Evolutionary conservation across 2,329 filamentous ascomycete genomes (phyloP).

Genomic region (Colletotrichum noveboracense): DNA sequence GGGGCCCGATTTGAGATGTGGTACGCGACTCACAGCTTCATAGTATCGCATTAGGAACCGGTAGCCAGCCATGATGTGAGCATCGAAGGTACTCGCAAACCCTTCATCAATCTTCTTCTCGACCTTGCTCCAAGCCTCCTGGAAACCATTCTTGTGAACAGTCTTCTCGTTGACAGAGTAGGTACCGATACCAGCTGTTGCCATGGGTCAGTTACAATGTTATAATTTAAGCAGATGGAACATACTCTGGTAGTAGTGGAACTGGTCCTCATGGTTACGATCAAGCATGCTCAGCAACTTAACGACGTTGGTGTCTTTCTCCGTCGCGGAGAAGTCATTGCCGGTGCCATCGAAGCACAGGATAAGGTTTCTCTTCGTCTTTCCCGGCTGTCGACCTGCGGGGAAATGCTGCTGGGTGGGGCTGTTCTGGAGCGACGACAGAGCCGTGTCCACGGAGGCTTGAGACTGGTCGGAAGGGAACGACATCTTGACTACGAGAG

Average conservation of each 20-base stretch:
- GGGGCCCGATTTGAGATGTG: too few relatives aligned
- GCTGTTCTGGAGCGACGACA: background rate
- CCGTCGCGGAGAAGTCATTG: conserved; percentile 48
- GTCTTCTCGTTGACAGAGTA: conserved; percentile 48
- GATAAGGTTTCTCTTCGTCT: conserved; percentile 40
- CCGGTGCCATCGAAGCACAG: conserved; percentile 56
- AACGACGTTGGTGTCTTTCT: conserved; percentile 57
- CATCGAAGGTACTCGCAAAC: conserved; percentile 51
- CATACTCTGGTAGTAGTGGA: conserved; percentile 55
- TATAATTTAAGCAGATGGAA: background rate
- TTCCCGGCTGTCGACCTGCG: background rate
- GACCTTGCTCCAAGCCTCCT: conserved; percentile 37
- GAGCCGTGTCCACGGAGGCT: background rate
- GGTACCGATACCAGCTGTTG: conserved; percentile 51
- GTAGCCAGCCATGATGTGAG: conserved; percentile 57
- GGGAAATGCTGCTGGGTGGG: background rate
- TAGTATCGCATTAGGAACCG: conserved; percentile 61
- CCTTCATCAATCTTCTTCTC: conserved; percentile 45
- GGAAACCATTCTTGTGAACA: conserved; percentile 39
- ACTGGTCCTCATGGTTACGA: conserved; percentile 46
- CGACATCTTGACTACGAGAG: background rate
- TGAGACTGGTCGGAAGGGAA: background rate
- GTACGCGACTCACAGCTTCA: background rate
- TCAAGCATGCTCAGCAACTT: conserved; percentile 54
- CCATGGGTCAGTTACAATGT: too few relatives aligned